Evolutionary conservation across 768 basidiomycete genomes (phyloP), one percentile per base, ranked within the genome.

Genomic region (Rubroboletus satanas): DNA sequence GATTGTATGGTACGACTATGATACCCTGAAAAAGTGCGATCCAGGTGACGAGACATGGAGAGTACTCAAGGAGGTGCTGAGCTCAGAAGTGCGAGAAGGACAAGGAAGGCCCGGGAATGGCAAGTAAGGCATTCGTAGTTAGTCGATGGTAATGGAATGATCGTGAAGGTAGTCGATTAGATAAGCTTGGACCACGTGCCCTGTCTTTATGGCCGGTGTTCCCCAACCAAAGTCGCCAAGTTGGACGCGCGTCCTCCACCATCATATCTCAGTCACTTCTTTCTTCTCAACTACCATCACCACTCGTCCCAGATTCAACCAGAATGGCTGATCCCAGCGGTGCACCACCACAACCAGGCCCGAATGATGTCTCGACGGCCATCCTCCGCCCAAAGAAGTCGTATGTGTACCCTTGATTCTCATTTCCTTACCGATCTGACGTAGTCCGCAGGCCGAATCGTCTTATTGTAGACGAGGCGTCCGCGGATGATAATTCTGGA

Each of bases 331-430:
- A 93, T 75, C 88, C 90, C 12, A 91, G 88, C 65, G 90, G 90
- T 62, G 90, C 88, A 56, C 69, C 89, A 54, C 82, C 89, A 56
- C 87, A 85, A 64, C 89, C 90, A n/a, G 89, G 86, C 46, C 84
- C 87, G 26, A 87, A 98, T 72, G 95, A 97, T 65, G 79, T 83
- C 51, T 92, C 95, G 18, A 98, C 96, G 35, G 96, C 96, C 45
- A 98, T 99, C 71, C 79, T 99, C 56, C 79, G 97, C 58, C 88
- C 88, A 60, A 99, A 98, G 90, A 96, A 97, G 81, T 95, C 93
- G 96, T 97, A 72, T 62, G 93, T 81, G 18, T 43, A 35, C n/a
- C 31, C 21, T 51, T 58, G 43, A 43, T 28, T 58, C 41, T 29
- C 52, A 47, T 52, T 51, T 47, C 45, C 51, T 31, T 48, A 45